Evolutionary conservation across 768 basidiomycete genomes (phyloP).

Genomic region (Dioszegia aurantiaca): DNA sequence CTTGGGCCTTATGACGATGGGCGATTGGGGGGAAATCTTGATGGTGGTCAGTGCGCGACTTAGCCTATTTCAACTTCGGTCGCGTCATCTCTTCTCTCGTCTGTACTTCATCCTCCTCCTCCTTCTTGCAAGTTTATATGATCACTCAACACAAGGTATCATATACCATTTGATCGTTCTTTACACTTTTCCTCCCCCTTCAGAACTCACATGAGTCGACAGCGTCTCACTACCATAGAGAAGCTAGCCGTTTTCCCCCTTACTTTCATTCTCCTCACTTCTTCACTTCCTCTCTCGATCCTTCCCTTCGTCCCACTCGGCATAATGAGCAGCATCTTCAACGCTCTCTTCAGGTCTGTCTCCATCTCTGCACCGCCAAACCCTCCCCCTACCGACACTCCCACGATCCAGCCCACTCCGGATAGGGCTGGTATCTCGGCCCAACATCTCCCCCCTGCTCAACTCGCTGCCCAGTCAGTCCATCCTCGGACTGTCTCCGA

Average conservation of each 20-base stretch:
- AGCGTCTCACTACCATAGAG: neutral
- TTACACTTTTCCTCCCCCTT: neutral
- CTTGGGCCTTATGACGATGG: neutral
- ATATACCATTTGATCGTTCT: constrained; percentile 1
- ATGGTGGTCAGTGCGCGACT: neutral
- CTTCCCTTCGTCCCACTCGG: constrained; percentile 10
- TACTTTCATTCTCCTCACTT: neutral
- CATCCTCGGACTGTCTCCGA: neutral
- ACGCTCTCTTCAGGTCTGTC: constrained; percentile 13
- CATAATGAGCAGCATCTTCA: constrained; percentile 17
- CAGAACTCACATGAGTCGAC: neutral
- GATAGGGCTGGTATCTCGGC: neutral
- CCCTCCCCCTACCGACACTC: neutral
- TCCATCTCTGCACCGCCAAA: neutral
- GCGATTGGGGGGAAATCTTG: neutral
- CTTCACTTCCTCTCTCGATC: constrained; percentile 5
- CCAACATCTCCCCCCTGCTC: neutral
- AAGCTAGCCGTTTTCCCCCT: constrained; percentile 6
- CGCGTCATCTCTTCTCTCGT: neutral
- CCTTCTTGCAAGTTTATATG: constrained; percentile 5
- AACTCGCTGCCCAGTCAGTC: neutral
- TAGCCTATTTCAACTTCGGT: neutral
- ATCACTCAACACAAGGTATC: neutral
- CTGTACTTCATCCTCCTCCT: constrained; percentile 2
- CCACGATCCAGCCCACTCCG: neutral